A percentile compares a stretch with the other conserved stretches of the same genome.
Evolutionary conservation across 768 basidiomycete genomes (phyloP).

Genomic region (Mycena pura): DNA sequence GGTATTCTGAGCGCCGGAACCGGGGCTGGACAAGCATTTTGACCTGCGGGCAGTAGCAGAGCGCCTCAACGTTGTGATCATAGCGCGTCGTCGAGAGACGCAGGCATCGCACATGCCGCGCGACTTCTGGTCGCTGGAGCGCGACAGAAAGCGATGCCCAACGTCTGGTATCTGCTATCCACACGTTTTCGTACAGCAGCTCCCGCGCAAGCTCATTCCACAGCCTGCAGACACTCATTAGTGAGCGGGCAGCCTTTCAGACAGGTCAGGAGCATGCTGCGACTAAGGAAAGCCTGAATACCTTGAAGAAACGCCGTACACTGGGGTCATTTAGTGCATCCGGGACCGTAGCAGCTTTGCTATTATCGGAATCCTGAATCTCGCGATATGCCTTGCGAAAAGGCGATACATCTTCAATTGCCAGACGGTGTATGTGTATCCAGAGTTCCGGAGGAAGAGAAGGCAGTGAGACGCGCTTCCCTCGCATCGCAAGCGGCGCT

Average conservation of each 20-base stretch:
- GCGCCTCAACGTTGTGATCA: constrained; percentile 10
- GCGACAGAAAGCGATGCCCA: neutral
- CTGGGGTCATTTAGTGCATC: neutral
- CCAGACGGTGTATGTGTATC: constrained; percentile 15
- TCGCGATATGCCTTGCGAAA: neutral
- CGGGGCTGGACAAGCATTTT: constrained; percentile 17
- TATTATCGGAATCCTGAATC: neutral
- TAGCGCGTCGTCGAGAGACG: constrained; percentile 14
- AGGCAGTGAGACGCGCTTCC: neutral
- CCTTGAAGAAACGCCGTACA: constrained; percentile 2
- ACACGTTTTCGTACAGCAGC: constrained; percentile 13
- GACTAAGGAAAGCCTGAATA: neutral
- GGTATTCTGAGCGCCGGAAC: neutral
- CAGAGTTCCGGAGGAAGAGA: constrained; percentile 9
- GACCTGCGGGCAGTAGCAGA: neutral
- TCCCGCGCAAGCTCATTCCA: constrained; percentile 12
- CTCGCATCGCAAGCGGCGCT: neutral
- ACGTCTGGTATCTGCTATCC: neutral
- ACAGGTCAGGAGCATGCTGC: neutral
- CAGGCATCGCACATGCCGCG: constrained; percentile 8
- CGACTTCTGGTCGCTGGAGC: neutral
- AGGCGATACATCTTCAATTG: neutral
- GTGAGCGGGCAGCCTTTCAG: neutral
- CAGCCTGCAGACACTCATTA: constrained; percentile 2
- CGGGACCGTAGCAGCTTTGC: neutral